Percentiles rank a stretch among this genome's conserved stretches.
Evolutionary conservation across 148 eudicot genomes (phyloP).

Genomic region (Chenopodium formosanum): DNA sequence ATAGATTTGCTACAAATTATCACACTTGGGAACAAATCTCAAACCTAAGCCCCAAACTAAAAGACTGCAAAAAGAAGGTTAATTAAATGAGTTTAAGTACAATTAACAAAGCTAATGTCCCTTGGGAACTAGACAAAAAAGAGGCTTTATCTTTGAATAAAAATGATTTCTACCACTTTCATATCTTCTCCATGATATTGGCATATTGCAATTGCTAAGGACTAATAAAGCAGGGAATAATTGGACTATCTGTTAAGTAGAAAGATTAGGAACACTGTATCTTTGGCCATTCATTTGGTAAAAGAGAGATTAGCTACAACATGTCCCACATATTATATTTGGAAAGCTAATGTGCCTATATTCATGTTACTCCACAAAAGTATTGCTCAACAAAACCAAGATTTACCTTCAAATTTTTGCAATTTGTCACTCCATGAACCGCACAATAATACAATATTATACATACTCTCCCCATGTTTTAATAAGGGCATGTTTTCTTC

Average conservation of each 20-base stretch:
- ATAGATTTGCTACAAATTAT: not conserved
- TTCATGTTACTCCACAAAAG: too few relatives aligned
- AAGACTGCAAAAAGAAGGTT: not conserved
- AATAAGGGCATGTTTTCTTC: too few relatives aligned
- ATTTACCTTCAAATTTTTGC: not conserved
- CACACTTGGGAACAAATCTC: slow-evolving; percentile 10
- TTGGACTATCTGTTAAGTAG: slow-evolving; percentile 1
- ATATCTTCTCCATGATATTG: not conserved
- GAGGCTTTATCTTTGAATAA: slow-evolving; percentile 22
- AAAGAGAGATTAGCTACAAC: not conserved
- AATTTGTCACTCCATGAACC: too few relatives aligned
- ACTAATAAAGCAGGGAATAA: slow-evolving; percentile 13
- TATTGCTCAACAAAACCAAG: not conserved
- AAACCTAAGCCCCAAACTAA: slow-evolving; percentile 4
- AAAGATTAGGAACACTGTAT: too few relatives aligned
- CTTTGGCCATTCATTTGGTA: too few relatives aligned
- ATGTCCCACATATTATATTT: not conserved
- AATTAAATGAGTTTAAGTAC: slow-evolving; percentile 21
- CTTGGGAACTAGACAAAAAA: slow-evolving; percentile 45
- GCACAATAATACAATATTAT: too few relatives aligned
- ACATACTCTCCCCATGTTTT: too few relatives aligned
- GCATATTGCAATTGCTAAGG: not conserved
- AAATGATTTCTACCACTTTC: slow-evolving; percentile 28
- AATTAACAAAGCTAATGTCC: slow-evolving; percentile 36
- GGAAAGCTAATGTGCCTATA: not conserved